Percentiles rank a stretch among this genome's conserved stretches.
Conservation (phyloP, 2,329 filamentous ascomycete genomes). For the Diplodia scrobiculata region DNA sequence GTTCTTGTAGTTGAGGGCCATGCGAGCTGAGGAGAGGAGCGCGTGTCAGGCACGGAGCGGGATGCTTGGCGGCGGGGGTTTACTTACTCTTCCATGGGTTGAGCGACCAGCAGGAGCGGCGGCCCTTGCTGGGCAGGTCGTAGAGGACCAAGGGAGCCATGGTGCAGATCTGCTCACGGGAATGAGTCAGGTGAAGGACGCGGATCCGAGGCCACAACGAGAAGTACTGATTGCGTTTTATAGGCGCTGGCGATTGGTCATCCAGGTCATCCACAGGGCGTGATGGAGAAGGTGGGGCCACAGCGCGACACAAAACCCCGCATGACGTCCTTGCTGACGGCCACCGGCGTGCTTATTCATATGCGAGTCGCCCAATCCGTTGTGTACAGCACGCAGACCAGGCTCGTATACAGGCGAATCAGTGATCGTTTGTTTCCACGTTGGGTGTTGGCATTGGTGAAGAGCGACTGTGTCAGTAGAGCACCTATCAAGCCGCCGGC, state of each 20-base stretch:
- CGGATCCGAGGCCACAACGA: not conserved
- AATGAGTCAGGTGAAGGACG: not conserved
- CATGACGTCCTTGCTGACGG: not conserved
- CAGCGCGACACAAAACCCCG: not conserved
- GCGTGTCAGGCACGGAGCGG: not conserved
- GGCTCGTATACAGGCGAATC: too few species aligned
- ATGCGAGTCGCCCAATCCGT: not conserved
- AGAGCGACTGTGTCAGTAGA: not conserved
- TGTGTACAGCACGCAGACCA: not conserved
- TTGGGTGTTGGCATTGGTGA: not conserved
- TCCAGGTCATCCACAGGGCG: not conserved
- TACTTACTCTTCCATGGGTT: constrained; percentile 70
- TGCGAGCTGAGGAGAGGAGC: constrained; percentile 54
- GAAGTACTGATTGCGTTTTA: not conserved
- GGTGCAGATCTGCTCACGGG: not conserved
- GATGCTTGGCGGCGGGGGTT: not conserved
- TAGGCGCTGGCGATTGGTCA: not conserved
- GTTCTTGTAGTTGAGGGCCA: constrained; percentile 68
- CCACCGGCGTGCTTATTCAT: not conserved
- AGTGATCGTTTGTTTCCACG: not conserved
- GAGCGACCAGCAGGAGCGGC: constrained; percentile 60
- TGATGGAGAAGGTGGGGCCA: not conserved
- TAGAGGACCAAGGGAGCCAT: constrained; percentile 57
- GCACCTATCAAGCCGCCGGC: not conserved
- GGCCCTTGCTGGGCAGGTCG: constrained; percentile 62